Evolutionary conservation across 306 rosid species (phyloP), one percentile per base, ranked within the genome.

Genomic region (Coriaria nepalensis): DNA sequence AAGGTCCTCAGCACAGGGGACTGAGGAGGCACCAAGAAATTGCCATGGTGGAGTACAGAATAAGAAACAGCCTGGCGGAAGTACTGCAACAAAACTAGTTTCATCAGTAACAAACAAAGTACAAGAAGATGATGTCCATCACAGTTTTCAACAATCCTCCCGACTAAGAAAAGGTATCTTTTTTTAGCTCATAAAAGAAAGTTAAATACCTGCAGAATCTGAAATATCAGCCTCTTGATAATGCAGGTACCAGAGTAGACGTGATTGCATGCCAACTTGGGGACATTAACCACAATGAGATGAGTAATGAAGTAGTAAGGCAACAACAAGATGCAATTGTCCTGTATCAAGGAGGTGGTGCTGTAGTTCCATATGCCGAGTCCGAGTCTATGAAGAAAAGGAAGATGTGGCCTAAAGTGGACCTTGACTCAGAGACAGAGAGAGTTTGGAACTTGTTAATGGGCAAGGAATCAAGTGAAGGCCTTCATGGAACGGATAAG

Each of bases 371-470:
- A 49, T 71, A 60, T 55, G 71, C 57, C 48, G 76, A 65, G 42
- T 35, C 42, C 43, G 71, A 68, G 35, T 63, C 59, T 38, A 40
- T 35, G 0, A 84, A 73, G 78, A 77, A 75, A 59, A 79, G 64
- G 9, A 90, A 76, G 59, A 69, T 77, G 35, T 69, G 82, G 14
- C 84, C 95, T 10, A 90, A 65, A 75, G 98, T 90, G 60, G 95
- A 79, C 69, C 85, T 90, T 36, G 95, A 90, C 59, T 71, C 78
- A 8, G 94, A 90, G 69, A 73, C 98, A 65, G 73, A 90, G 67
- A 85, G 81, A 74, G 55, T 77, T 56, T 90, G 95, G 98, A 90
- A 81, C 49, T 74, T 81, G 57, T 75, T 90, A 69, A 90, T 85
- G 98, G 82, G 93, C 33, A 81, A 66, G 52, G 86, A 67, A 73